phyloP scores from a whole-genome alignment of 345 rosid genomes.

The Dipteronia dyeriana region DNA sequence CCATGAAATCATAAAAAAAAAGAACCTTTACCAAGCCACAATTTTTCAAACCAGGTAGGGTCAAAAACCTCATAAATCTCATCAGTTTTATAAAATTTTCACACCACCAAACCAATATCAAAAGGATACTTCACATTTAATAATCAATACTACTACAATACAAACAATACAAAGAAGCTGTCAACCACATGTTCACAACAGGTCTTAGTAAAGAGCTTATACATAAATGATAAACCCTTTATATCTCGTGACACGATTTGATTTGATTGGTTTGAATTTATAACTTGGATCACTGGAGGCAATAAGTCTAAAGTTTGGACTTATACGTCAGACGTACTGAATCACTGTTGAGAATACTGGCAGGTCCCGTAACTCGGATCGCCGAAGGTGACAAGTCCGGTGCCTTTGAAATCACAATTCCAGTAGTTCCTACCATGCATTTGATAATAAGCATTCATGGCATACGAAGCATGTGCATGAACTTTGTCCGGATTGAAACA shows the following conservation, averaged over 20 bases:
- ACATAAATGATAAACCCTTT: too few relatives aligned
- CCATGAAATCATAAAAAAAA: background rate
- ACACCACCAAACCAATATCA: background rate
- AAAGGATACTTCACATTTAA: background rate
- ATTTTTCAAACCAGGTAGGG: slow-evolving; percentile 22
- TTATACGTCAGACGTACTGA: background rate
- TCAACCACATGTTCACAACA: background rate
- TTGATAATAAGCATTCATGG: slow-evolving; percentile 71
- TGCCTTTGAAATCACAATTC: slow-evolving; percentile 74
- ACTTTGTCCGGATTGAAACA: slow-evolving; percentile 55
- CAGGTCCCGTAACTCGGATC: slow-evolving; percentile 74
- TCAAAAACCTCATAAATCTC: slow-evolving; percentile 9
- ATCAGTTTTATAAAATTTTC: background rate
- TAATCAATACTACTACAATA: background rate
- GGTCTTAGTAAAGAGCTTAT: too few relatives aligned
- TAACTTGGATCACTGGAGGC: too few relatives aligned
- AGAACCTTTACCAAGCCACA: slow-evolving; percentile 4
- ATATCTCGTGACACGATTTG: too few relatives aligned
- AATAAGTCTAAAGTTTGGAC: too few relatives aligned
- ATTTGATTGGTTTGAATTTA: too few relatives aligned
- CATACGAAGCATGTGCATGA: slow-evolving; percentile 68
- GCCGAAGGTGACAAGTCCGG: slow-evolving; percentile 63
- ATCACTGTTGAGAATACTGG: slow-evolving; percentile 54
- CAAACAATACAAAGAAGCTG: slow-evolving; percentile 10
- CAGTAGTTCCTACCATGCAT: slow-evolving; percentile 77